Evolutionary conservation across 345 rosid species (phyloP).

Genomic region (Moricandia moricandioides): DNA sequence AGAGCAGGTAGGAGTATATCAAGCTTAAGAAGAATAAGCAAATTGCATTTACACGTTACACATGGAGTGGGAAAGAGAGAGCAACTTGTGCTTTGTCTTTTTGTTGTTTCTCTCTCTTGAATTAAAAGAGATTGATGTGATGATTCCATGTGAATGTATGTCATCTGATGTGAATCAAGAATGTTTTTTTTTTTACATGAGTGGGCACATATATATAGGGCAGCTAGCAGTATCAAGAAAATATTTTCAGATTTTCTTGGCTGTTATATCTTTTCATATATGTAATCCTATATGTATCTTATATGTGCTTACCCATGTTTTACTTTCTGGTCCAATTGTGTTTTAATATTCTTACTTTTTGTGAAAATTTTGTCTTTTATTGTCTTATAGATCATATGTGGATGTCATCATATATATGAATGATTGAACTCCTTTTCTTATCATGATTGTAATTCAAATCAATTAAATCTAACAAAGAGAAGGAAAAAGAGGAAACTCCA

Average conservation of each 20-base stretch:
- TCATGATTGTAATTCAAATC: conserved; percentile 28
- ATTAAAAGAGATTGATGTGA: conserved; percentile 37
- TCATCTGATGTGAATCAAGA: conserved; percentile 37
- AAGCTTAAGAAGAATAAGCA: conserved; percentile 24
- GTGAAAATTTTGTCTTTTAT: conserved; percentile 35
- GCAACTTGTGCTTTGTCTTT: conserved; percentile 36
- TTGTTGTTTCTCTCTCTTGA: conserved; percentile 37
- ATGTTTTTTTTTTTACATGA: conserved; percentile 26
- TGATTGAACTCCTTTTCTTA: conserved; percentile 29
- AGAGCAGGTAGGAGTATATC: conserved; percentile 28
- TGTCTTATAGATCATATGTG: conserved; percentile 24
- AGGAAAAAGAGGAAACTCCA: not conserved
- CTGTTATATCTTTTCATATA: conserved; percentile 10
- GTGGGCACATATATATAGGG: conserved; percentile 36
- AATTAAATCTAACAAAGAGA: not conserved
- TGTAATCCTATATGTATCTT: conserved; percentile 19
- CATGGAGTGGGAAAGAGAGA: conserved; percentile 33
- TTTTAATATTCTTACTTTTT: conserved; percentile 36
- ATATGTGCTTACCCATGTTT: conserved; percentile 30
- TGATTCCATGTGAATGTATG: conserved; percentile 38
- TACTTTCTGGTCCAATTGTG: conserved; percentile 28
- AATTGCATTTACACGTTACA: conserved; percentile 31
- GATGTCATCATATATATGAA: conserved; percentile 29
- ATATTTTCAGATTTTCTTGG: conserved; percentile 35
- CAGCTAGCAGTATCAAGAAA: conserved; percentile 35